Percentiles rank a stretch among this genome's conserved stretches.
These are phyloP conservation scores for Kazachstania bromeliacearum DNA, from an alignment of 805 yeast genomes.

Conservation along the genomic window DNA sequence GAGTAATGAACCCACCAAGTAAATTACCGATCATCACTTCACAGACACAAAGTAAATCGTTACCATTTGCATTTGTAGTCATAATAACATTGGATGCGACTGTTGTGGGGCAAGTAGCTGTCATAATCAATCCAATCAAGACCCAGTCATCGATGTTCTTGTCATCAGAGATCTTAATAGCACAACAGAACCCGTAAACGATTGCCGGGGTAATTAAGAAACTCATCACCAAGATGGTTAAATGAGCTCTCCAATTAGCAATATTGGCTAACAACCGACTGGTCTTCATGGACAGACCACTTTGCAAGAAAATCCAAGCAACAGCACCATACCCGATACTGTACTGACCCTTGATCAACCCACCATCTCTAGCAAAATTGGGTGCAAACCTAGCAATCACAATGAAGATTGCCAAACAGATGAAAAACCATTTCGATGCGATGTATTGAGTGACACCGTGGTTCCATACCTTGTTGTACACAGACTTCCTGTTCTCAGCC, in stretches of 20 bases:
- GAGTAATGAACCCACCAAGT: constrained; percentile 80
- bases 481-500: too few relatives aligned
- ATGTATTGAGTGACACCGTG: constrained; percentile 17
- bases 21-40: constrained; percentile 82
- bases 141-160: constrained; percentile 63
- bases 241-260: constrained; percentile 74
- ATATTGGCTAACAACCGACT: constrained; percentile 51
- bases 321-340: constrained; percentile 80
- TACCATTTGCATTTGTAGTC: constrained; percentile 82
- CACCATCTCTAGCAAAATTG: constrained; percentile 75
- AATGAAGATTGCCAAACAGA: constrained; percentile 60
- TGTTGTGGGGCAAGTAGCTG: constrained; percentile 86
- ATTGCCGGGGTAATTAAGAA: constrained; percentile 64
- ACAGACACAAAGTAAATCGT: constrained; percentile 65
- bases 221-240: constrained; percentile 55
- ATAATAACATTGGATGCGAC: constrained; percentile 87
- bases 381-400: constrained; percentile 74
- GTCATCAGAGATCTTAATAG: constrained; percentile 50
- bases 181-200: constrained; percentile 64
- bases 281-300: constrained; percentile 72
- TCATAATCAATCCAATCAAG: constrained; percentile 69
- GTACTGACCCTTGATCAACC: constrained; percentile 63
- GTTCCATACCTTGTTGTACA: constrained; percentile 10
- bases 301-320: constrained; percentile 71
- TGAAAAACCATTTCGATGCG: constrained; percentile 62